A percentile compares a stretch with the other conserved stretches of the same genome.
Evolutionary conservation across 2,329 filamentous ascomycete genomes (phyloP).

Genomic region (Sporothrix globosa): DNA sequence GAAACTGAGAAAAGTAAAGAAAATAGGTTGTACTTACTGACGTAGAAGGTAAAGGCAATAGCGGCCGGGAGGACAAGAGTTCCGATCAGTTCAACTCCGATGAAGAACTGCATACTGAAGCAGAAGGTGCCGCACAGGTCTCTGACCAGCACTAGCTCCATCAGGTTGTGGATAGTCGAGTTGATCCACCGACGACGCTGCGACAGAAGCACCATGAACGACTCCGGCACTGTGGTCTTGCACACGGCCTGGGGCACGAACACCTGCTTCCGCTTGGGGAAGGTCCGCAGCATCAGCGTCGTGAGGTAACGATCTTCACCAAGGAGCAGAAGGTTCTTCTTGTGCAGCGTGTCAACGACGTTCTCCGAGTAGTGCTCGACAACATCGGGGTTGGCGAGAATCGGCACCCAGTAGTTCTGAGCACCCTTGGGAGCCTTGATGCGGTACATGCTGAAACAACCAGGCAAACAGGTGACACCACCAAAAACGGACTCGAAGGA

Average conservation of each 20-base stretch:
- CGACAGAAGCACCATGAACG: conserved; percentile 88
- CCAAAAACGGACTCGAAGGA: conserved; percentile 98
- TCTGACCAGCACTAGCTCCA: conserved; percentile 93
- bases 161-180: conserved; percentile 96
- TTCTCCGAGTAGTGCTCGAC: conserved; percentile 99
- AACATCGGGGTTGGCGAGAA: conserved; percentile 95
- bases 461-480: conserved; percentile 96
- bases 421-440: conserved; percentile 98
- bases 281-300: conserved; percentile 97
- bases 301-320: conserved; percentile 95
- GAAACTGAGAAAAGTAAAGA: neutral
- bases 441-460: conserved; percentile 99
- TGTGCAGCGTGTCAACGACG: conserved; percentile 96
- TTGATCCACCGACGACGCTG: conserved; percentile 99
- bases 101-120: conserved; percentile 99
- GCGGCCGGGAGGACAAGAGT: conserved; percentile 94
- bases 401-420: conserved; percentile 99
- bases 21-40: conserved; percentile 71
- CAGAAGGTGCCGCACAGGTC: conserved; percentile 98
- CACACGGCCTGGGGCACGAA: conserved; percentile 98
- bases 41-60: conserved; percentile 95
- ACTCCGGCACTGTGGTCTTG: conserved; percentile 94
- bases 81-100: conserved; percentile 92
- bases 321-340: conserved; percentile 90
- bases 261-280: conserved; percentile 98